phyloP scores from a whole-genome alignment of 2,329 filamentous ascomycete genomes.

The Aphanoascus verrucosus region DNA sequence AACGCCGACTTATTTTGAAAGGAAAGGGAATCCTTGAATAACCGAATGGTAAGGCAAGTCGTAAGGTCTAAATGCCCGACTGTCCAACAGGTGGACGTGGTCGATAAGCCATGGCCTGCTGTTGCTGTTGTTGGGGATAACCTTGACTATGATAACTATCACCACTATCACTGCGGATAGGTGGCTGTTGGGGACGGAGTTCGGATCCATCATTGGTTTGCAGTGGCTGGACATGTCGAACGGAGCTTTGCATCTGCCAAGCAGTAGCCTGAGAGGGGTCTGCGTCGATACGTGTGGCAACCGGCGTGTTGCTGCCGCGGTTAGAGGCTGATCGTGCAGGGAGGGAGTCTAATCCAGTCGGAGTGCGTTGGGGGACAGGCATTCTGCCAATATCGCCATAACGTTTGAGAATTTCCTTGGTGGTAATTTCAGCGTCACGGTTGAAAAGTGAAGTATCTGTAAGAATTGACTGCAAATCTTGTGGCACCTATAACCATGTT shows the following conservation, averaged over 20 bases:
- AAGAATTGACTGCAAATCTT: conserved; percentile 76
- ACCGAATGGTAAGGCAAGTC: not conserved
- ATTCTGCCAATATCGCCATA: conserved; percentile 72
- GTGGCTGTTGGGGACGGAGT: conserved; percentile 11
- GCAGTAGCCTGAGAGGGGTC: conserved; percentile 61
- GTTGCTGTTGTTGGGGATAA: conserved; percentile 20
- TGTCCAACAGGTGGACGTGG: conserved; percentile 21
- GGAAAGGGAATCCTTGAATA: not conserved
- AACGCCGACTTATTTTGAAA: not conserved
- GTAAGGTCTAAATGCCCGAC: not conserved
- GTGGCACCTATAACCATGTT: conserved; percentile 60
- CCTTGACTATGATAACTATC: conserved; percentile 25
- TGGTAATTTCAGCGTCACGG: conserved; percentile 75
- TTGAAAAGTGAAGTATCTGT: conserved; percentile 75
- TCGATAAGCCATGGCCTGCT: conserved; percentile 27
- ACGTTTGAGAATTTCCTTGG: conserved; percentile 90
- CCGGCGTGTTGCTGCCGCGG: conserved; percentile 33
- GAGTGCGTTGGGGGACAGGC: conserved; percentile 47
- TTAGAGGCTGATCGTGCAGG: conserved; percentile 34
- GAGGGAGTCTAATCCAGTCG: conserved; percentile 46
- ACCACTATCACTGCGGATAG: conserved; percentile 19
- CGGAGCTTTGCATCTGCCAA: conserved; percentile 74
- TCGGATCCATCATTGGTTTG: conserved; percentile 10
- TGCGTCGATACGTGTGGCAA: conserved; percentile 64
- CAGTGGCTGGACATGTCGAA: conserved; percentile 55